Conservation (phyloP, 768 basidiomycete species). For the Termitomyces bulborhizus region DNA sequence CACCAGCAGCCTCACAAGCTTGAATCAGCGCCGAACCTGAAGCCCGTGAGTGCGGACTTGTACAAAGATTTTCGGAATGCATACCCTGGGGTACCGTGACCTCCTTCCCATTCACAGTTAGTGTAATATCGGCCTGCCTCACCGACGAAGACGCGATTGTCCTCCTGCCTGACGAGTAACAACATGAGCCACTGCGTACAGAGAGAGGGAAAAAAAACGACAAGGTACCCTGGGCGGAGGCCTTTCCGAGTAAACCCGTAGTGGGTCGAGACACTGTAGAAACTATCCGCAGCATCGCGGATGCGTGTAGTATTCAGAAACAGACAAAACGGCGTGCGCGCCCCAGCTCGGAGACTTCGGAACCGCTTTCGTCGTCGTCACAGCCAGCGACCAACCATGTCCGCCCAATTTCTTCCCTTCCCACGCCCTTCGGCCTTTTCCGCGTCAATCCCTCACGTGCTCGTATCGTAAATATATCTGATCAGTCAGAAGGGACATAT, state of each 20-base stretch:
- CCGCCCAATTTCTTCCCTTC: slow-evolving; percentile 38
- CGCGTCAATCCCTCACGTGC: neutral
- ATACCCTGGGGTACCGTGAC: slow-evolving; percentile 94
- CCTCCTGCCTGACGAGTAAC: slow-evolving; percentile 39
- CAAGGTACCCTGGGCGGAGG: slow-evolving; percentile 24
- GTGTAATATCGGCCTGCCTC: slow-evolving; percentile 74
- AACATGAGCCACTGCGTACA: neutral
- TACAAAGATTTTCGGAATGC: slow-evolving; percentile 15
- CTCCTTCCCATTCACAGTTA: slow-evolving; percentile 96
- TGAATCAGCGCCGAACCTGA: slow-evolving; percentile 92
- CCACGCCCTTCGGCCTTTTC: slow-evolving; percentile 20
- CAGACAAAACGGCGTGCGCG: slow-evolving; percentile 19
- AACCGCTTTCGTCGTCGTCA: slow-evolving; percentile 31
- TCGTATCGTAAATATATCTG: too few species aligned
- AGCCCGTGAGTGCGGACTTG: neutral
- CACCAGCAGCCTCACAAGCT: slow-evolving; percentile 88
- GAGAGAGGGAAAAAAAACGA: neutral
- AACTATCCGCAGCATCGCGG: slow-evolving; percentile 63
- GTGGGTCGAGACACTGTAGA: slow-evolving; percentile 53
- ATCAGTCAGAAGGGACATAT: too few species aligned
- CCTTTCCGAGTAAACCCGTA: slow-evolving; percentile 66
- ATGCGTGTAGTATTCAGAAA: neutral
- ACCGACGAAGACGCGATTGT: slow-evolving; percentile 61
- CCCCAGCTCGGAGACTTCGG: slow-evolving; percentile 26
- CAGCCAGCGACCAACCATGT: slow-evolving; percentile 40